phyloP scores from a whole-genome alignment of 805 yeast genomes.

The Ogataea sp. region DNA sequence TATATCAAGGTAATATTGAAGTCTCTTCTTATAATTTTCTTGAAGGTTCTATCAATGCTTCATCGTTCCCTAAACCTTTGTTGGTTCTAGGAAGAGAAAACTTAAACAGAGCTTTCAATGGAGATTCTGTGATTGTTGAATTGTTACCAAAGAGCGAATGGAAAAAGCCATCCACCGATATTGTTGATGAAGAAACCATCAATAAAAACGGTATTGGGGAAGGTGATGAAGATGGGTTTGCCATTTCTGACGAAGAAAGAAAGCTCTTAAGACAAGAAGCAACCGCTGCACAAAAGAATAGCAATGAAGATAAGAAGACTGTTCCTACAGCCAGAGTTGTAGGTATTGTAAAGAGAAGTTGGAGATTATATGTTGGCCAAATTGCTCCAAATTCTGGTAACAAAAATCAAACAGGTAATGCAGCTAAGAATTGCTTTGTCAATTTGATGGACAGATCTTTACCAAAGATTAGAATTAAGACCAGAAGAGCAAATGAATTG shows the following conservation, averaged over 20 bases:
- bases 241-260: conserved; percentile 64
- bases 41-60: conserved; percentile 73
- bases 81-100: conserved; percentile 75
- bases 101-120: conserved; percentile 84
- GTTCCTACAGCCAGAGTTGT: conserved; percentile 95
- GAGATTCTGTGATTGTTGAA: conserved; percentile 89
- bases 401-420: conserved; percentile 45
- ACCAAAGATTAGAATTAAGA: conserved; percentile 80
- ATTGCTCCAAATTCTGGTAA: conserved; percentile 68
- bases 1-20: conserved; percentile 77
- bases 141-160: conserved; percentile 78
- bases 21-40: conserved; percentile 81
- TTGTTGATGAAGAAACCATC: conserved; percentile 65
- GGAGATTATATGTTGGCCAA: conserved; percentile 97
- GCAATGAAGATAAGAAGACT: conserved; percentile 32
- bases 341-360: conserved; percentile 79
- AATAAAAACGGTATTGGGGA: conserved; percentile 56
- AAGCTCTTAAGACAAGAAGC: conserved; percentile 73
- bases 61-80: conserved; percentile 73
- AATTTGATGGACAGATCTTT: conserved; percentile 81
- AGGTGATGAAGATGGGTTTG: conserved; percentile 33
- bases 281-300: conserved; percentile 41
- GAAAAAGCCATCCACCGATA: conserved; percentile 77
- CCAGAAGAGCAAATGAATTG: conserved; percentile 77
- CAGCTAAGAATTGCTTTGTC: conserved; percentile 75